Percentiles rank a stretch among this genome's conserved stretches.
These are phyloP conservation scores for Rhodotorula sp. DNA, from an alignment of 1,284 basidiomycete species.

Conservation along the genomic window DNA sequence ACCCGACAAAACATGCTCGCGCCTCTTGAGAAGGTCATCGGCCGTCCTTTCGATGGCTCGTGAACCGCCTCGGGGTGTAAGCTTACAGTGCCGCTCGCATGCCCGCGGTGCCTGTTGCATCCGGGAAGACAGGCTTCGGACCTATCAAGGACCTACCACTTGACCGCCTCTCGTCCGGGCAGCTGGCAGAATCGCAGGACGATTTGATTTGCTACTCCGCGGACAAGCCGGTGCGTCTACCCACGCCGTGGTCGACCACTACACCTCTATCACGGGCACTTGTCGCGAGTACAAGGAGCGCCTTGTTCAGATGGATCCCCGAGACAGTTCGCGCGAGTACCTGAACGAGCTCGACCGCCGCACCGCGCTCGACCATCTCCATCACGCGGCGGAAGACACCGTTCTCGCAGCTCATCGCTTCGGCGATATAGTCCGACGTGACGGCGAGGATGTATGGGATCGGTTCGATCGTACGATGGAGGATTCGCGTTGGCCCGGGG, in stretches of 20 bases:
- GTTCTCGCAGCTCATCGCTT: not conserved
- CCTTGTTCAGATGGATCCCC: not conserved
- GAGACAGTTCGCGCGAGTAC: not conserved
- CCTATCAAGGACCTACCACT: no score
- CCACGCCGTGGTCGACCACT: no score
- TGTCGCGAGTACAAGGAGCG: not conserved
- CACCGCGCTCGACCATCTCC: not conserved
- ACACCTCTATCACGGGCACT: no score
- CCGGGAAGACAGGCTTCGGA: no score
- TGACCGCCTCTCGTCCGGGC: no score
- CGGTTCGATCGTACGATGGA: not conserved
- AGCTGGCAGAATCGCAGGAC: no score
- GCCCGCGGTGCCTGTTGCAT: no score
- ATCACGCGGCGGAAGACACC: not conserved
- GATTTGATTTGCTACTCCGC: not conserved
- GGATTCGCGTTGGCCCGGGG: not conserved
- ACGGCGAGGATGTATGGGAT: not conserved
- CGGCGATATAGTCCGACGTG: not conserved
- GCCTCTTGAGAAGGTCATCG: no score
- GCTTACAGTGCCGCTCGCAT: no score
- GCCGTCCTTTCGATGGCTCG: no score
- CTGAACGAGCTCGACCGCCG: not conserved
- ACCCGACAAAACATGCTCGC: no score
- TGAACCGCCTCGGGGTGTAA: no score
- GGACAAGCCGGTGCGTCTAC: not conserved